A percentile compares a stretch with the other conserved stretches of the same genome.
Conservation (phyloP, 805 yeast genomes). For the Starmerella bombi region DNA sequence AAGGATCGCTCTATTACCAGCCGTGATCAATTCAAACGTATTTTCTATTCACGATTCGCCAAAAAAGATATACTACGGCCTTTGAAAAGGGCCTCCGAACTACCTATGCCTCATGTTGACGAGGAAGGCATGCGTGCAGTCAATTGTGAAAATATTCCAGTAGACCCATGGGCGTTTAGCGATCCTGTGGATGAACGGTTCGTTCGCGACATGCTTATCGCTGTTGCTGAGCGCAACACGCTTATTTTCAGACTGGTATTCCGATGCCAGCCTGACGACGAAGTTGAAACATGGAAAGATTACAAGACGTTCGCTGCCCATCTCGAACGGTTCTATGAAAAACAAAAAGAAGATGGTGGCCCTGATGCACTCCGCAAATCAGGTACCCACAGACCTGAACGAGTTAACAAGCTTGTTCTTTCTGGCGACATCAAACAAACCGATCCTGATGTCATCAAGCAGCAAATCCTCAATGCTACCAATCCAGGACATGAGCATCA, state of each 20-base stretch:
- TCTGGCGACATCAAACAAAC: slow-evolving; percentile 11
- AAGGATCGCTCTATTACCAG: slow-evolving; percentile 10
- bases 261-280: slow-evolving; percentile 90
- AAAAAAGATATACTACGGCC: slow-evolving; percentile 16
- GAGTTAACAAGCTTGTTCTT: slow-evolving; percentile 17
- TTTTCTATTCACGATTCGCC: slow-evolving; percentile 20
- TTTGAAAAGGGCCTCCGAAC: slow-evolving; percentile 11
- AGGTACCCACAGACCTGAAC: slow-evolving; percentile 22
- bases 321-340: slow-evolving; percentile 28
- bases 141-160: slow-evolving; percentile 32
- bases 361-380: slow-evolving; percentile 21
- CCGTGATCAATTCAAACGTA: slow-evolving; percentile 25
- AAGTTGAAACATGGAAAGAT: slow-evolving; percentile 80
- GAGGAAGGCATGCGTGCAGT: slow-evolving; percentile 20
- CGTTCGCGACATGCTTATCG: slow-evolving; percentile 71
- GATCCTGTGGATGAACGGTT: slow-evolving; percentile 80
- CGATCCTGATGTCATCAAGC: slow-evolving; percentile 3
- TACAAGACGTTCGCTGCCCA: slow-evolving; percentile 51
- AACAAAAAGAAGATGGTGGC: slow-evolving; percentile 47
- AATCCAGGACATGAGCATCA: too few species aligned
- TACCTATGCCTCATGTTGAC: slow-evolving; percentile 18
- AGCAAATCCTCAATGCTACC: neutral
- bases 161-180: slow-evolving; percentile 78
- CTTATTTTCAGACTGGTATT: slow-evolving; percentile 69
- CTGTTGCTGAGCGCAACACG: slow-evolving; percentile 71